These are phyloP conservation scores for Macrolepiota dolichaula DNA, from an alignment of 768 basidiomycete species.

Conservation along the genomic window DNA sequence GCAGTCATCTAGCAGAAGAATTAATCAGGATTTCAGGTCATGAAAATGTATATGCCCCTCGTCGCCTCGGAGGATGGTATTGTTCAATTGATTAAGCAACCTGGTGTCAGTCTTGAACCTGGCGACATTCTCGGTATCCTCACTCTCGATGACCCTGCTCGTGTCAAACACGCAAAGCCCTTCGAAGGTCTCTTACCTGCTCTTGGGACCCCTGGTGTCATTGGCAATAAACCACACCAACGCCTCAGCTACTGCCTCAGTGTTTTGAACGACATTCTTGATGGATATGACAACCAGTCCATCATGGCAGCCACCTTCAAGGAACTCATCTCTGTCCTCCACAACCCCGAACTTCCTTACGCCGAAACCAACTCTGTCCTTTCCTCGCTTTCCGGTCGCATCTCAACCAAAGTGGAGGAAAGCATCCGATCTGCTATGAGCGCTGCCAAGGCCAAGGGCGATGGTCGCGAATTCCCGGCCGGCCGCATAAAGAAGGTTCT, in stretches of 20 bases:
- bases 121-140: slow-evolving; percentile 98
- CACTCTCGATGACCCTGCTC: slow-evolving; percentile 91
- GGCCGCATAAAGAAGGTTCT: slow-evolving; percentile 80
- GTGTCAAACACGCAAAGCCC: slow-evolving; percentile 97
- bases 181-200: slow-evolving; percentile 91
- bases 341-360: slow-evolving; percentile 85
- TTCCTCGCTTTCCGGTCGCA: slow-evolving; percentile 86
- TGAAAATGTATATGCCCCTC: slow-evolving; percentile 99
- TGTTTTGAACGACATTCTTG: slow-evolving; percentile 86
- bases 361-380: slow-evolving; percentile 81
- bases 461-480: slow-evolving; percentile 87
- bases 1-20: background rate
- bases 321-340: slow-evolving; percentile 78
- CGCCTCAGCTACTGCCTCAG: slow-evolving; percentile 69
- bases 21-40: slow-evolving; percentile 49
- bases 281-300: slow-evolving; percentile 95
- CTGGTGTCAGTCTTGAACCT: slow-evolving; percentile 93
- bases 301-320: slow-evolving; percentile 85
- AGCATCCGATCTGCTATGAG: slow-evolving; percentile 78
- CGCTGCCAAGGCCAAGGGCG: slow-evolving; percentile 65
- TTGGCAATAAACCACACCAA: slow-evolving; percentile 91
- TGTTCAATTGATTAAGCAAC: slow-evolving; percentile 96
- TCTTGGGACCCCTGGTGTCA: slow-evolving; percentile 81
- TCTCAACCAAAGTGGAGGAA: slow-evolving; percentile 90
- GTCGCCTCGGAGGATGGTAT: slow-evolving; percentile 92